A percentile compares a stretch with the other conserved stretches of the same genome.
These are phyloP conservation scores for Penicillium verhagenii DNA, from an alignment of 495 filamentous ascomycete species.

Conservation along the genomic window DNA sequence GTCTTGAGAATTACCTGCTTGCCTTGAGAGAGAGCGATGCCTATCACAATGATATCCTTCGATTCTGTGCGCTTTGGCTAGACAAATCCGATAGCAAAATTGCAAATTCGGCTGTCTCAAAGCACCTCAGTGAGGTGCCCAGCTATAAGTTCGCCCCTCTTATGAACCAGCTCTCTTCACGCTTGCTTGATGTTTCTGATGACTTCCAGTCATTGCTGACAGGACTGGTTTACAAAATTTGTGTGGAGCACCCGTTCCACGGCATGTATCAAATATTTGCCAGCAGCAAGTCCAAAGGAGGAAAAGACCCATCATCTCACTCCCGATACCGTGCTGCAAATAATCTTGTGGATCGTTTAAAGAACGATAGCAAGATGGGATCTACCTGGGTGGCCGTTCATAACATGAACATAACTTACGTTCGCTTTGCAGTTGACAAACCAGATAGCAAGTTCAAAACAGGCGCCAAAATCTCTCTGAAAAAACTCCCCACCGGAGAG, in stretches of 20 bases:
- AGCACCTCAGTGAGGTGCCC: conserved; percentile 68
- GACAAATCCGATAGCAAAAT: conserved; percentile 69
- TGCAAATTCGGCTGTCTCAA: conserved; percentile 73
- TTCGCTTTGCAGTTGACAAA: conserved; percentile 66
- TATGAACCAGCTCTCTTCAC: conserved; percentile 95
- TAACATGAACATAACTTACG: conserved; percentile 71
- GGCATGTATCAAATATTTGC: conserved; percentile 95
- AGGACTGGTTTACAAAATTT: conserved; percentile 73
- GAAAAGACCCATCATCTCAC: conserved; percentile 68
- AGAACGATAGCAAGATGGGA: conserved; percentile 42
- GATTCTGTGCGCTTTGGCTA: conserved; percentile 95
- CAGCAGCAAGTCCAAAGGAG: conserved; percentile 61
- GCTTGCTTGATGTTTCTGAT: conserved; percentile 66
- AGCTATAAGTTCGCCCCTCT: conserved; percentile 88
- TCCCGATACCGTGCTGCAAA: conserved; percentile 71
- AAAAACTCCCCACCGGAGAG: conserved; percentile 54
- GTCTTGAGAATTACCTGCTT: conserved; percentile 92
- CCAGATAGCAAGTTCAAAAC: conserved; percentile 60
- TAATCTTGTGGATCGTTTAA: conserved; percentile 60
- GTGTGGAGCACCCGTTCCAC: conserved; percentile 89
- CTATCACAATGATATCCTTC: conserved; percentile 83
- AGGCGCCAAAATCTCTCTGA: conserved; percentile 62
- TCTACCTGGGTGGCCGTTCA: conserved; percentile 65
- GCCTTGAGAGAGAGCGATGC: conserved; percentile 79
- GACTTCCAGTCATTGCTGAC: conserved; percentile 75